A percentile compares a stretch with the other conserved stretches of the same genome.
Conservation (phyloP, 1,284 basidiomycete genomes). For the Sutorius eximius region DNA sequence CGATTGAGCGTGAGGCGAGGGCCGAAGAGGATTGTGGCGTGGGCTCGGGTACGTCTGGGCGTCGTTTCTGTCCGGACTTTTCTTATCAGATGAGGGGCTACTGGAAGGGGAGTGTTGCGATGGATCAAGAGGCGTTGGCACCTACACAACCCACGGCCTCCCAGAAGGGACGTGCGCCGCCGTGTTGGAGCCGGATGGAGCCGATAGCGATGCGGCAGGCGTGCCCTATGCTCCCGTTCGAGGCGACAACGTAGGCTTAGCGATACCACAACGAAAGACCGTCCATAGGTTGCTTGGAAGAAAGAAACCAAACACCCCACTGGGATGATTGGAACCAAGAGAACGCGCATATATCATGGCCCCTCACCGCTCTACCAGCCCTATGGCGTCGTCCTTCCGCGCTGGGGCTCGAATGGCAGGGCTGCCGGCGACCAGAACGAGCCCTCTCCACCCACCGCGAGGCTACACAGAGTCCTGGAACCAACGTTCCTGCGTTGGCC, state of each 20-base stretch:
- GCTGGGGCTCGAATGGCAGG: neutral
- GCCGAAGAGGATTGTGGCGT: conserved; percentile 58
- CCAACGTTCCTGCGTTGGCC: neutral
- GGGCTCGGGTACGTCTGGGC: conserved; percentile 45
- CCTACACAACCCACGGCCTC: conserved; percentile 17
- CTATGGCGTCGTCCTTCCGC: neutral
- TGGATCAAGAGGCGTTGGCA: conserved; percentile 13
- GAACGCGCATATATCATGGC: too few species aligned
- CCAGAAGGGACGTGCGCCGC: conserved; percentile 26
- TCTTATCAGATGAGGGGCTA: conserved; percentile 40
- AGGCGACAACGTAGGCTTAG: too few species aligned
- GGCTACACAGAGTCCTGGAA: neutral
- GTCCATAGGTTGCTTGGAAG: too few species aligned
- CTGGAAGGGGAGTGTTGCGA: conserved; percentile 44
- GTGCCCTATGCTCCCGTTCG: conserved; percentile 9
- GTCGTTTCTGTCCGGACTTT: conserved; percentile 1
- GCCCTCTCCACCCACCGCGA: neutral
- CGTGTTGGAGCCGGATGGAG: conserved; percentile 33
- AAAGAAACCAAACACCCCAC: too few species aligned
- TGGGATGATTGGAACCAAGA: too few species aligned
- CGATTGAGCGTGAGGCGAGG: conserved; percentile 53
- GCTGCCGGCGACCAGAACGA: neutral
- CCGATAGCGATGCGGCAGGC: conserved; percentile 18
- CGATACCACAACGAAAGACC: too few species aligned
- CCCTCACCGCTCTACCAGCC: neutral